Base-by-base conservation (phyloP, 495 filamentous ascomycete genomes). In the Hyphodiscus hymeniophilus region DNA sequence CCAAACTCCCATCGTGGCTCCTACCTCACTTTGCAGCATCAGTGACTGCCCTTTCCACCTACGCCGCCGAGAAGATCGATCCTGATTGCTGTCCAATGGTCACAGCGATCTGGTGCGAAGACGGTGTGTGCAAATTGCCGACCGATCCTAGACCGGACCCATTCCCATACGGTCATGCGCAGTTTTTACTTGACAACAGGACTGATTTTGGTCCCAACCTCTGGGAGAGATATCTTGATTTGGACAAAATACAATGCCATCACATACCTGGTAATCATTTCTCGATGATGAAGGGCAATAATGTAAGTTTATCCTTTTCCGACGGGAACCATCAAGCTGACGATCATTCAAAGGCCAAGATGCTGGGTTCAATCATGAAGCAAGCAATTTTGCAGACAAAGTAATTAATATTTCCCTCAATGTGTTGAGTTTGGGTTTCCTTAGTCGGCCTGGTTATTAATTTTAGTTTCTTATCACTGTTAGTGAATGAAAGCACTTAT, bases 11-110 rank as follows among this genome's bases (percentile, higher is more conserved):
- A 3, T 70, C 68, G 7, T 94, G 87, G 87, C 76, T 94, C 3
- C 75, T 91, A 0, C 86, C 87, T 44, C 87, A 94, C 63, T 94
- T 94, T 66, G 68, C 77, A 2, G 79, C 84, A n/a, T 85, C 85
- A 33, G 84, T 92, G 51, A 76, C 79, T 36, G 81, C 83, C 0
- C 68, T 92, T 20, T 81, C 81, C 51, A 82, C 78, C 39, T 94
- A 91, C 66, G 72, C 77, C 13, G 74, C 80, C 12, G 66, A 43
- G 23, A 22, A 32, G 32, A 71, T 75, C 13, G 45, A 62, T 4
- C 62, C 66, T 0, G 59, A 48, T 0, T 67, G 76, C 31, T 76
- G 73, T 42, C 80, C 85, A 8, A 80, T 81, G 47, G 81, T 83
- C 11, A 80, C 74, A 60, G 64, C 81, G 39, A 81, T 91, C 54